Conservation (phyloP, 306 rosid species). For the Dalbergia oliveri region DNA sequence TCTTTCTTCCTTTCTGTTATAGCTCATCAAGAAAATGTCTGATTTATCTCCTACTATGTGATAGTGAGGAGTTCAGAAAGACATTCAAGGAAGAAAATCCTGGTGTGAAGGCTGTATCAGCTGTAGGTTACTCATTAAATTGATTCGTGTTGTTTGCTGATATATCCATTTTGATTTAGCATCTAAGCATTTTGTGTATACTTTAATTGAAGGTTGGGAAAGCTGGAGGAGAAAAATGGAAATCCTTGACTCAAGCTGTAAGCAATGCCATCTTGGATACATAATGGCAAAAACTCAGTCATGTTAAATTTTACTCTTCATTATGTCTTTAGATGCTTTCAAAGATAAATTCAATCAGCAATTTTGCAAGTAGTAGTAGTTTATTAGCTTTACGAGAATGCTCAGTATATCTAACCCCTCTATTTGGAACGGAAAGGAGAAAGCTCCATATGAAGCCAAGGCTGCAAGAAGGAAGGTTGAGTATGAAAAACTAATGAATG, state of each 20-base stretch:
- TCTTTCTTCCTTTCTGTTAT: constrained; percentile 33
- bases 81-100: constrained; percentile 84
- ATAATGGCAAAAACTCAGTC: neutral
- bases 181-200: neutral
- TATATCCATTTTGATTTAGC: neutral
- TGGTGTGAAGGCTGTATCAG: constrained; percentile 77
- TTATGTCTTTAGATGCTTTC: constrained; percentile 6
- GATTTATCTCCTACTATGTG: constrained; percentile 33
- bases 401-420: constrained; percentile 14
- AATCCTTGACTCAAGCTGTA: constrained; percentile 73
- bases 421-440: constrained; percentile 65
- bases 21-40: constrained; percentile 9
- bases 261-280: constrained; percentile 44
- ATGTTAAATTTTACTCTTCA: constrained; percentile 1
- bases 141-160: neutral
- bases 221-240: constrained; percentile 97
- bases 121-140: constrained; percentile 61
- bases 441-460: constrained; percentile 88
- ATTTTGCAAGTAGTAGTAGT: neutral
- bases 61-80: constrained; percentile 86
- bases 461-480: constrained; percentile 79
- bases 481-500: constrained; percentile 69
- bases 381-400: neutral
- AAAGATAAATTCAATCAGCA: neutral
- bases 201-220: constrained; percentile 79